Percentiles rank a stretch among this genome's conserved stretches.
phyloP scores from a whole-genome alignment of 2,329 filamentous ascomycete species.

The Pezicula radicicola region DNA sequence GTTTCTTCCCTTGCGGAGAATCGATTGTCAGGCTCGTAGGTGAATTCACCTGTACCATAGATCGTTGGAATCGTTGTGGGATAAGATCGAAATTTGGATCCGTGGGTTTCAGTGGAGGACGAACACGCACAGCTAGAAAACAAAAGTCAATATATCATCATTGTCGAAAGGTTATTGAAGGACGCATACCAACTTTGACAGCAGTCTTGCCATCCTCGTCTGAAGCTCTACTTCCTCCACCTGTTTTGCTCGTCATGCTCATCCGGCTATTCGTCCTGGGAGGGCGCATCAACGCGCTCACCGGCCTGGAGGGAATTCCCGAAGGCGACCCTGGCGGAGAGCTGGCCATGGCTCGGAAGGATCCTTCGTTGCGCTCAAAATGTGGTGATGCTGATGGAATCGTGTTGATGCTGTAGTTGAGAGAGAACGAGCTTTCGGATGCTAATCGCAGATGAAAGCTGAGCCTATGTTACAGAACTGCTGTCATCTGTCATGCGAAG shows the following conservation, averaged over 20 bases:
- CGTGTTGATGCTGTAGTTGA: background rate
- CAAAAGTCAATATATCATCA: slow-evolving; percentile 7
- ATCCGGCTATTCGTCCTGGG: slow-evolving; percentile 78
- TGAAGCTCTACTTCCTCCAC: slow-evolving; percentile 73
- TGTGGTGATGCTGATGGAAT: slow-evolving; percentile 6
- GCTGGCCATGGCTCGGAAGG: slow-evolving; percentile 52
- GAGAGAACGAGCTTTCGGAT: background rate
- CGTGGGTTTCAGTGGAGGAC: slow-evolving; percentile 75
- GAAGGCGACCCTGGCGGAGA: slow-evolving; percentile 68
- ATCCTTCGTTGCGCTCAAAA: slow-evolving; percentile 28
- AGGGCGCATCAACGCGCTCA: slow-evolving; percentile 78
- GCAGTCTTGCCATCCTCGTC: slow-evolving; percentile 89
- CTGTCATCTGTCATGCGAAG: slow-evolving; percentile 4
- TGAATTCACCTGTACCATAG: slow-evolving; percentile 87
- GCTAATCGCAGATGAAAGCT: background rate
- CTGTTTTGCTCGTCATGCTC: slow-evolving; percentile 76
- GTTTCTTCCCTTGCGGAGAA: slow-evolving; percentile 85
- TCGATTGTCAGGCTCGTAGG: slow-evolving; percentile 85
- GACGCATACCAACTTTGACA: slow-evolving; percentile 87
- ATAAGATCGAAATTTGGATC: slow-evolving; percentile 95
- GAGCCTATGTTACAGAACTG: background rate
- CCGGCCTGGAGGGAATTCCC: slow-evolving; percentile 60
- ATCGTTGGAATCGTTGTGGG: slow-evolving; percentile 88
- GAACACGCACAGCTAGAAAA: slow-evolving; percentile 77
- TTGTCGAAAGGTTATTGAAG: background rate